Base-by-base conservation (phyloP, 305 asterid genomes). In the Solanum hybrid region DNA sequence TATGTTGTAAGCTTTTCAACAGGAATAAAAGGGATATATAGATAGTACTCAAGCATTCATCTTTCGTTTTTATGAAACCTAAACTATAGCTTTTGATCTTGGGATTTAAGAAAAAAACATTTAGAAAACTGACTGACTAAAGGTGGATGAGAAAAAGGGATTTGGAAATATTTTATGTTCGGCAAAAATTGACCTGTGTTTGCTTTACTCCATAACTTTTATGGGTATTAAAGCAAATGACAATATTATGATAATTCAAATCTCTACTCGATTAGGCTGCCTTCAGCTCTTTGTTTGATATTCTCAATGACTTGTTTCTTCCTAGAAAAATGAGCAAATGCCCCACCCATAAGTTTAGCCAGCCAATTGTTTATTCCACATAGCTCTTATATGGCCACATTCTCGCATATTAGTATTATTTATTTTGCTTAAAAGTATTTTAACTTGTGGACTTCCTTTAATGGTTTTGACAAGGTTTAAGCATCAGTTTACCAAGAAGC, bases 401-500 rank as follows among this genome's bases (percentile, higher is more conserved):
- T 27, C 38, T 82, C 2, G 4, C 69, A 17, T 82, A 26, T 81
- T 82, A 45, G 38, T 82, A 15, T 15, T 29, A 82, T 9, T 29
- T 27, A 27, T 9, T 36, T 45, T 40, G 19, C 38, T 45, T 82
- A 29, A 45, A 29, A 15, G 38, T 82, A 45, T 27, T 27, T 29
- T 17, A 82, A 82, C 72, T 89, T 19, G 84, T 94, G 92, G 94
- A 81, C 82, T 60, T 88, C 22, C 73, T 82, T 27, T 45, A 13
- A 15, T 82, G 71, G 72, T 80, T 80, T 80, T 80, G 64, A 80
- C 86, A 80, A 81, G 89, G 82, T 71, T 73, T 78, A 66, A 19
- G 34, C 69, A 77, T 80, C 88, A 76, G 85, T 82, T 40, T 88
- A 88, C 90, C 64, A 72, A 31, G 90, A 77, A 17, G 40, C 85